A percentile compares a stretch with the other conserved stretches of the same genome.
Evolutionary conservation across 768 basidiomycete genomes (phyloP).

Genomic region (Termitomyces sp.): DNA sequence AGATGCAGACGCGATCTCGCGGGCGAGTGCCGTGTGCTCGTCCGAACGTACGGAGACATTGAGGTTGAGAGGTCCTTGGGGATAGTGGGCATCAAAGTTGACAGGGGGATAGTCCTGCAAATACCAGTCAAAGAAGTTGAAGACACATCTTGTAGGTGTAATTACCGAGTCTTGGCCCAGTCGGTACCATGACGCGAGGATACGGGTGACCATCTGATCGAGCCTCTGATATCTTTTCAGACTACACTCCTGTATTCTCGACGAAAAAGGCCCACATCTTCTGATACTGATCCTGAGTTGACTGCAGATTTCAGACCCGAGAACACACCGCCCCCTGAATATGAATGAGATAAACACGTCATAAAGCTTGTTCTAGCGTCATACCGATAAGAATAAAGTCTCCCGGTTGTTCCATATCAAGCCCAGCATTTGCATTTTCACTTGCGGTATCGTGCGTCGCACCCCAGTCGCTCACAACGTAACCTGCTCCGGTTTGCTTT

Average conservation of each 20-base stretch:
- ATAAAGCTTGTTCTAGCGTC: background rate
- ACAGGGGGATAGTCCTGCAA: slow-evolving; percentile 39
- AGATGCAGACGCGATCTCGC: slow-evolving; percentile 63
- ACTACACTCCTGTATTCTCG: background rate
- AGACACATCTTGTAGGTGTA: background rate
- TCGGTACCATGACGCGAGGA: slow-evolving; percentile 43
- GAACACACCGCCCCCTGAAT: slow-evolving; percentile 37
- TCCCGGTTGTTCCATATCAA: slow-evolving; percentile 52
- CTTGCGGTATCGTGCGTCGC: slow-evolving; percentile 44
- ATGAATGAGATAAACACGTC: background rate
- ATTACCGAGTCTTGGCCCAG: slow-evolving; percentile 47
- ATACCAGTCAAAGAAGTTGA: background rate
- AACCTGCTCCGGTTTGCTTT: slow-evolving; percentile 24
- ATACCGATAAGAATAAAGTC: slow-evolving; percentile 43
- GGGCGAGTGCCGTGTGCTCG: slow-evolving; percentile 47
- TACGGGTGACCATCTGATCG: slow-evolving; percentile 43
- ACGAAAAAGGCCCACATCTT: slow-evolving; percentile 18
- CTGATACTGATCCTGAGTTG: slow-evolving; percentile 29
- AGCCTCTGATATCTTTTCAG: slow-evolving; percentile 25
- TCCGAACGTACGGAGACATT: slow-evolving; percentile 39
- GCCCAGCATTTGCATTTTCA: slow-evolving; percentile 44
- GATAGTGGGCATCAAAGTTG: slow-evolving; percentile 44
- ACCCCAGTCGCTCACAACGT: slow-evolving; percentile 52
- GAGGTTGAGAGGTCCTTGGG: slow-evolving; percentile 41
- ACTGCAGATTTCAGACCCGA: slow-evolving; percentile 31